Base-by-base conservation (phyloP, 805 yeast genomes). In the Ogataea pini region DNA sequence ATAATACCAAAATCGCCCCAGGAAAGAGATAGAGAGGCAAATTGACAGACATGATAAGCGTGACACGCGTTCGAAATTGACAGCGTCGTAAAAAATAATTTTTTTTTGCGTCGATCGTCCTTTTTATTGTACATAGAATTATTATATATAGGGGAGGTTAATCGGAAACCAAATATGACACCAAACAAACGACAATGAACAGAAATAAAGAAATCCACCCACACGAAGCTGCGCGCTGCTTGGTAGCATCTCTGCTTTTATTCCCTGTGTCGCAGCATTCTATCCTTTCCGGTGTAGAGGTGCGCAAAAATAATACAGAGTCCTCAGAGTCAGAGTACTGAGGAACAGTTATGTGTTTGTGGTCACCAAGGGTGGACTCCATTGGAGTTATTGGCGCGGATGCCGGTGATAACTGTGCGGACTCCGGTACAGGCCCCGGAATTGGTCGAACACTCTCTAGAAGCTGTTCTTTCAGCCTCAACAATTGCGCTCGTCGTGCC, bases 41-140 rank as follows among this genome's bases (percentile, higher is more conserved):
- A 51, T 39, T 39, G 42, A 38, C 33, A 33, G 42, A 39, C 32
- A 46, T 42, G 55, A 51, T 51, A 51, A 51, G 55, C 47, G 50
- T 44, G 55, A 48, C 55, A 48, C 55, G 48, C 31, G 43, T 20
- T n/a, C 8, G 10, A 25, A 39, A 16, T 19, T 48, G 51, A 25
- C 52, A 51, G 55, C 45, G 29, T 39, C 20, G 33, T 25, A 7
- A 33, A 2, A 41, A 34, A 18, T 36, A 16, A 19, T 34, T 38
- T 22, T 40, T 16, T 27, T 18, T 18, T 18, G 51, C 49, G 55
- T 46, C 55, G 52, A 51, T 48, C 43, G 55, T 48, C 55, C 48
- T 22, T 42, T 40, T 20, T 32, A 19, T 18, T 44, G 22, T 44
- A 44, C 43, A 37, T 7, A 24, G 14, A 32, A 10, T 20, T 36